Conservation (phyloP, 2,329 filamentous ascomycete genomes). For the Aspergillus quadrilineatus region DNA sequence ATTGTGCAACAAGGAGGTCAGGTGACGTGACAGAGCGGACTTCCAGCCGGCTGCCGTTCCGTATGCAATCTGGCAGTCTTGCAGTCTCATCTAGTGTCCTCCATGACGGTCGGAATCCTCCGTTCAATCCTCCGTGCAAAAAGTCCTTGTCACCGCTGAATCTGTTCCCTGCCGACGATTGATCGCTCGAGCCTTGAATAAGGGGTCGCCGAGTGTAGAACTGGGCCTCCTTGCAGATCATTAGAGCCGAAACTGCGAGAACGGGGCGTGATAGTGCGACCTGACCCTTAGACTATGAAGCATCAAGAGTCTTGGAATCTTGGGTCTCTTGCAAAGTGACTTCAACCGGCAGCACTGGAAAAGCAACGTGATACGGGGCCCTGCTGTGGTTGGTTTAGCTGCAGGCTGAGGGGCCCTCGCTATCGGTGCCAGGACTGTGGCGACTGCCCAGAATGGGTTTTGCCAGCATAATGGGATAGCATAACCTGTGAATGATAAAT, state of each 20-base stretch:
- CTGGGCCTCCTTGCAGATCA: conserved; percentile 9
- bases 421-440: conserved; percentile 6
- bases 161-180: neutral
- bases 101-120: neutral
- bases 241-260: neutral
- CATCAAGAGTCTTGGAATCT: conserved; percentile 9
- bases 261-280: conserved; percentile 11
- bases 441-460: neutral
- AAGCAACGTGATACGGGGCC: conserved; percentile 30
- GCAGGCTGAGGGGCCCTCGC: conserved; percentile 3
- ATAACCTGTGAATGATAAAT: neutral
- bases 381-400: conserved; percentile 32
- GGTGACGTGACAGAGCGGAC: conserved; percentile 3
- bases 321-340: conserved; percentile 4
- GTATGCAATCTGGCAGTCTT: neutral
- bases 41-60: conserved; percentile 15
- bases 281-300: conserved; percentile 2
- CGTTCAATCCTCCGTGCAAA: neutral
- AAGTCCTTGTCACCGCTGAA: neutral
- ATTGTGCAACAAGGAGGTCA: neutral
- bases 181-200: conserved; percentile 1
- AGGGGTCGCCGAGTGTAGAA: neutral
- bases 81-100: neutral
- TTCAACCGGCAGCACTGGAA: conserved; percentile 3
- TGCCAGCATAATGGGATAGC: conserved; percentile 6